Base-by-base conservation (phyloP, 2,329 filamentous ascomycete genomes). In the Aureobasidium sp. region DNA sequence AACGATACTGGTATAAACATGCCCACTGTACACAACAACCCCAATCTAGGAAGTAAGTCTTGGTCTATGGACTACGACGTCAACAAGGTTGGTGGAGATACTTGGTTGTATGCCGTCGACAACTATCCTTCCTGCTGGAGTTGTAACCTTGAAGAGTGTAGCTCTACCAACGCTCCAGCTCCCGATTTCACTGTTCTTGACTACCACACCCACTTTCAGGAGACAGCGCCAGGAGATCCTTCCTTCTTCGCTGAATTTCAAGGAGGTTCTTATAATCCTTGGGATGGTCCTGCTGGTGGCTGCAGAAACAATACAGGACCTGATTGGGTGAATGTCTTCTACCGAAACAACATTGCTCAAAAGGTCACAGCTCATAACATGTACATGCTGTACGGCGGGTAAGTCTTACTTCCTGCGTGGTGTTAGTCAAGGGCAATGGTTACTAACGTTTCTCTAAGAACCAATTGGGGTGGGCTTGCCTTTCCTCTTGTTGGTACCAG, bases 311-410 rank as follows among this genome's bases (percentile, higher is more conserved):
- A 74, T 71, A 3, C 79, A n/a, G 82, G 82, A 1, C 77, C 80
- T 0, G 81, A 85, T 53, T 87, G 85, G 66, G 84, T 82, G 1
- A 86, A 87, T 63, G 70, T 87, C 5, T 87, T 85, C 71, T 87
- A 87, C 70, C 78, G 84, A 17, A 81, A 86, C 67, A 79, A 86
- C 57, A 81, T 87, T 29, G 82, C 78, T n/a, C 82, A 87, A 66
- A 76, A 82, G 0, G 79, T 85, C 4, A 85, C 82, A 0, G 82
- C 82, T 0, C 79, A 86, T 62, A 85, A 79, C 36, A 72, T 87
- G 3, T 87, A 87, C 69, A 63, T 59, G 43, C 15, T 48, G 24
- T 59, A 50, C 12, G 43, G 56, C n/a, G 56, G 44, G 52, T 55
- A 13, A 41, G 51, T 41, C n/a, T 17, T 6, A 1, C 13, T 12